These are phyloP conservation scores for Cercophora samala DNA, from an alignment of 495 filamentous ascomycete species.

Conservation along the genomic window DNA sequence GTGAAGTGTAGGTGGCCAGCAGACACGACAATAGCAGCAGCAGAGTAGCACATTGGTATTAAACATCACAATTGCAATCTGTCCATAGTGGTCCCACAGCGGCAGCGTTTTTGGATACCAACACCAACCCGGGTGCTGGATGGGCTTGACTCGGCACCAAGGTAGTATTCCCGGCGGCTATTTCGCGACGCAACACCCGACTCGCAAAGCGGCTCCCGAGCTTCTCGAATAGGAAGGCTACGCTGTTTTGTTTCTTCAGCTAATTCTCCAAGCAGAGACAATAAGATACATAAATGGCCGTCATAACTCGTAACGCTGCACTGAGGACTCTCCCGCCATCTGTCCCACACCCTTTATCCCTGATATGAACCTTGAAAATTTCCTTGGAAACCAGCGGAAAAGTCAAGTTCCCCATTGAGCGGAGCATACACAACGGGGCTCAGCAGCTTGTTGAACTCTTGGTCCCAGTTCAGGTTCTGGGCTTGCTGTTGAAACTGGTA, in stretches of 20 bases:
- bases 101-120: background rate
- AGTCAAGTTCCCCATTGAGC: background rate
- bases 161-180: slow-evolving; percentile 8
- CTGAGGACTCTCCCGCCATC: background rate
- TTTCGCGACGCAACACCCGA: background rate
- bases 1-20: background rate
- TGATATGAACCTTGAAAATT: background rate
- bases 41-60: background rate
- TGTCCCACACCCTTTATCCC: background rate
- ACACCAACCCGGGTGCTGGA: background rate
- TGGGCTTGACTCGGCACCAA: background rate
- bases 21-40: background rate
- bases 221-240: background rate
- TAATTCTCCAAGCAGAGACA: background rate
- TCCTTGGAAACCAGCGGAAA: background rate
- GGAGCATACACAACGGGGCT: slow-evolving; percentile 11
- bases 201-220: background rate
- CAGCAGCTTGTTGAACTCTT: slow-evolving; percentile 15
- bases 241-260: background rate
- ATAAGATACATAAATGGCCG: background rate
- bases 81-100: slow-evolving; percentile 7
- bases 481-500: background rate
- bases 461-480: slow-evolving; percentile 13
- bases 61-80: slow-evolving; percentile 1
- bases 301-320: background rate